Base-by-base conservation (phyloP, 106 monocot species). In the Triglochin maritima region DNA sequence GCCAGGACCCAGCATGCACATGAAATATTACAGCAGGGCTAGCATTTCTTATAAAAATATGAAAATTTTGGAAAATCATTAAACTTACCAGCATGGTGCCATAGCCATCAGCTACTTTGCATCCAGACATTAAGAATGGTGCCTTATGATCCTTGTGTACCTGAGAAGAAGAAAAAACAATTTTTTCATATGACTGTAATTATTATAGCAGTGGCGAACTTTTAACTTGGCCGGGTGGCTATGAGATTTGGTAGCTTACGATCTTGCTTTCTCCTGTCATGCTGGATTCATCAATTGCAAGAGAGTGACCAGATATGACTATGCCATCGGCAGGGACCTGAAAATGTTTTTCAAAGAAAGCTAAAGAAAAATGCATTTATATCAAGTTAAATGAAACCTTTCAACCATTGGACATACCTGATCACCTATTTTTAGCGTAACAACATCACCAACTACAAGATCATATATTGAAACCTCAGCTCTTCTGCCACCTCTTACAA, bases 51-150 rank as follows among this genome's bases (percentile, higher is more conserved):
- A n/a, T n/a, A n/a, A n/a, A n/a, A n/a, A 5, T 5, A 62, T 11
- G 4, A 45, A 6, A 45, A 44, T 2, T 11, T 45, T 45, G n/a
- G n/a, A n/a, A n/a, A n/a, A 49, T 9, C 46, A 45, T 14, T 49
- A 3, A 50, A 5, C 57, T 60, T 44, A 96, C 96, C 88, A 96
- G 65, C 90, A 96, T 96, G 47, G 67, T 82, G 49, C 96, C 96
- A 80, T 84, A 91, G 50, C 96, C 96, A 82, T 91, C 88, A 62
- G 90, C 87, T 64, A 96, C 83, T 72, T 96, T 91, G 83, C 96
- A 96, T 64, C 96, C 96, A 72, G 96, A 90, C 87, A 96, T 86
- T 64, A 96, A 86, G 82, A 96, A 96, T 49, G 96, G 96, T 62
- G 80, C 68, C 44, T 78, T 96, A 42, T 78, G 83, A 77, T 96